Base-by-base conservation (phyloP, 768 basidiomycete species). In the Lyophyllum atratum region DNA sequence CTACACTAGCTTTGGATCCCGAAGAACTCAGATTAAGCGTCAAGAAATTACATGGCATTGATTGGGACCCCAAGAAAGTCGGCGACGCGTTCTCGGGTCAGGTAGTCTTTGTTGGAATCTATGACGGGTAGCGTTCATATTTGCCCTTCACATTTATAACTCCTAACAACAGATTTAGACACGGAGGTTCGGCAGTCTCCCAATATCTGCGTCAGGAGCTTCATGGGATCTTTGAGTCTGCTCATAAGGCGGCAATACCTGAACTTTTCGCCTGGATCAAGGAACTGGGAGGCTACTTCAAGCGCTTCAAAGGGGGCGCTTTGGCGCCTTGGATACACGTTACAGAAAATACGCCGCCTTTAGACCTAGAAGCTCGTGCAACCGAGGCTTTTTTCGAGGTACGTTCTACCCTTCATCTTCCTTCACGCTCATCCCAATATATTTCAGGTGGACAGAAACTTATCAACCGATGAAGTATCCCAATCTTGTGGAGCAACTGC, bases 171-270 rank as follows among this genome's bases (percentile, higher is more conserved):
- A 39, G 43, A 15, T 29, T n/a, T 53, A 94, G 92, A 8, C 95
- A 97, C 66, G 95, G 95, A 7, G 95, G 95, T 9, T 88, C 88
- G n/a, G 88, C 88, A 10, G 93, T 95, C 17, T 89, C 94, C 2
- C 85, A 92, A 58, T 95, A 86, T 70, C 78, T 95, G 28, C 85
- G 89, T 19, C 87, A 95, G 61, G 89, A 96, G 69, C 73, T 96
- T 11, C 93, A 95, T 64, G 86, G 86, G 1, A 74, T 94, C 50
- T 89, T 96, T 58, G 93, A 96, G 70, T 85, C 85, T 5, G 91
- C 85, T 6, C 66, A 90, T 65, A 89, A 89, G 66, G 70, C 79
- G 1, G 78, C 84, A 24, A 86, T 95, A 26, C 88, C 90, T 4
- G 90, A 92, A 28, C 73, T 93, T 21, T 89, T 85, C 63, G 78